Base-by-base conservation (phyloP, 2,329 filamentous ascomycete species). In the Onygenales sp. region DNA sequence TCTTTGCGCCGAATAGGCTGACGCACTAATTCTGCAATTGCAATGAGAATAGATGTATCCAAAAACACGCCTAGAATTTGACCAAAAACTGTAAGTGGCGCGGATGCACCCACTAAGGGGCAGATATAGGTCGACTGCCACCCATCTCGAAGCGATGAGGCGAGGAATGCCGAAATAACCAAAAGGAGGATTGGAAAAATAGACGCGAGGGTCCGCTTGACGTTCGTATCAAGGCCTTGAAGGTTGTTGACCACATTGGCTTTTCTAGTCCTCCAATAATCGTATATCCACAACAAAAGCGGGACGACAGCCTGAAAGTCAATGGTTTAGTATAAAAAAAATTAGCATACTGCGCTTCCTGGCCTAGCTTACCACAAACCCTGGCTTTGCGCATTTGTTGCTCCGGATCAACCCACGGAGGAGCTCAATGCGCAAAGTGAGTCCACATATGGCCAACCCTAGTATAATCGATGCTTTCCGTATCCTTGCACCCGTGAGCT, bases 71-170 rank as follows among this genome's bases (percentile, higher is more conserved):
- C 69, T 31, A 70, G 34, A 33, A 69, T 52, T 56, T 73, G 71
- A 48, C 76, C 56, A 2, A 61, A 56, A 6, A 67, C 70, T 6
- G 76, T 59, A 8, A 62, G 59, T 49, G 62, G 57, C 33, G 62
- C 60, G 39, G 70, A 65, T 14, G 63, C 58, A 33, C 69, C 65
- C 1, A 65, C 60, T 9, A 70, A 62, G 2, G 76, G 70, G 58
- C 77, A 80, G 21, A 80, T 76, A 54, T 75, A 76, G 3, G 75
- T 77, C 13, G 75, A 77, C 42, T 63, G 59, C 13, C 66, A 70
- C 44, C 65, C 68, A 40, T 61, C 55, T 6, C 67, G 62, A 13
- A 73, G 63, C 1, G 63, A 62, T 11, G 68, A 59, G 5, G 67
- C 65, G 34, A 72, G 52, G 42, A 71, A 61, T 5, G 71, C 70